Conservation (phyloP, 2,329 filamentous ascomycete species). For the Pseudocercospora fuligena region DNA sequence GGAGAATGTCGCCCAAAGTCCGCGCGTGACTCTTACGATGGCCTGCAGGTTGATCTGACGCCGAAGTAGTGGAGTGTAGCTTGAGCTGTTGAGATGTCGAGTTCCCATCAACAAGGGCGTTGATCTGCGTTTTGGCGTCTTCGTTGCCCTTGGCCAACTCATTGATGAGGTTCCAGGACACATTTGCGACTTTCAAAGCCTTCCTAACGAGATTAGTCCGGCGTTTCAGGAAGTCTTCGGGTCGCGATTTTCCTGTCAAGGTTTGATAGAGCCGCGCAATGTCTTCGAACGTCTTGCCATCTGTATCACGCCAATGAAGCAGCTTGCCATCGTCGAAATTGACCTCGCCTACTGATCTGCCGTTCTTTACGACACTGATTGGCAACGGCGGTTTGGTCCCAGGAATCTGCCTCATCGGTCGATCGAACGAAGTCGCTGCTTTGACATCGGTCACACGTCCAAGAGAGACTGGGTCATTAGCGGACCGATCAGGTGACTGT, state of each 20-base stretch:
- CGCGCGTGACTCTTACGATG: background rate
- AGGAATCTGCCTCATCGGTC: background rate
- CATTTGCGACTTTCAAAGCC: constrained; percentile 11
- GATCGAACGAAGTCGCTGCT: background rate
- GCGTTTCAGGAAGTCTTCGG: constrained; percentile 15
- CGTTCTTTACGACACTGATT: background rate
- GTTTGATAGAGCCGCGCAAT: constrained; percentile 15
- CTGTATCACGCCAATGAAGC: constrained; percentile 21
- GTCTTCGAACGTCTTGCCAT: constrained; percentile 15
- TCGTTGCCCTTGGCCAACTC: constrained; percentile 17
- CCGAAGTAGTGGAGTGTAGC: background rate
- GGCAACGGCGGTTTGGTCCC: background rate
- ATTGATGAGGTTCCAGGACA: constrained; percentile 5
- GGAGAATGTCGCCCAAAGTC: background rate
- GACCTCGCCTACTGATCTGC: constrained; percentile 20
- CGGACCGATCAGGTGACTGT: background rate
- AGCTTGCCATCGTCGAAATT: constrained; percentile 21
- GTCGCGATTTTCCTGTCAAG: constrained; percentile 6
- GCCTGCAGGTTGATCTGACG: background rate
- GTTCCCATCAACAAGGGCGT: constrained; percentile 10
- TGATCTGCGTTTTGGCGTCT: constrained; percentile 22
- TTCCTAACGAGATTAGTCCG: constrained; percentile 19
- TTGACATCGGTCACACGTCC: background rate
- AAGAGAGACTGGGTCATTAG: background rate
- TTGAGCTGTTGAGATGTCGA: background rate